A percentile compares a stretch with the other conserved stretches of the same genome.
phyloP scores from a whole-genome alignment of 352 stramenopile genomes.

The Lagenidium giganteum region DNA sequence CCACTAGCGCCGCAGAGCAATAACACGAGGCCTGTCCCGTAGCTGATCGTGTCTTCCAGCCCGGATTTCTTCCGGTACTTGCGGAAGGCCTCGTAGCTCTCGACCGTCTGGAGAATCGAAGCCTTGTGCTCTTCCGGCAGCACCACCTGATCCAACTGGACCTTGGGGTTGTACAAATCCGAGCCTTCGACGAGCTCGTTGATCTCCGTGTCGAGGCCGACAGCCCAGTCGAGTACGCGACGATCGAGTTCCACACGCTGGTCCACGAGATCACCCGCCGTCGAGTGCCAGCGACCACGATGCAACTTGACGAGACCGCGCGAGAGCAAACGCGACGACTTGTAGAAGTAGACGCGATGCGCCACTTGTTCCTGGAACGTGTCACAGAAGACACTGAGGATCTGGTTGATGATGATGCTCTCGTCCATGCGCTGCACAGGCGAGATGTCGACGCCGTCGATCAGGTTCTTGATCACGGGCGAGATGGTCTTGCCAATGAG shows the following conservation, averaged over 20 bases:
- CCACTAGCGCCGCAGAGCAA: slow-evolving; percentile 79
- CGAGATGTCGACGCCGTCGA: slow-evolving; percentile 81
- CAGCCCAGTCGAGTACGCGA: slow-evolving; percentile 82
- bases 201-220: slow-evolving; percentile 86
- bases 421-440: slow-evolving; percentile 86
- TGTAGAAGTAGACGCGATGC: slow-evolving; percentile 87
- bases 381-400: slow-evolving; percentile 85
- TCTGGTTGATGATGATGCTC: slow-evolving; percentile 88
- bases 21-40: slow-evolving; percentile 73
- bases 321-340: slow-evolving; percentile 71
- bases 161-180: slow-evolving; percentile 83
- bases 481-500: slow-evolving; percentile 89
- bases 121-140: slow-evolving; percentile 81
- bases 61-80: slow-evolving; percentile 76
- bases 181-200: slow-evolving; percentile 87
- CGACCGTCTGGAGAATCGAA: slow-evolving; percentile 74
- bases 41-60: slow-evolving; percentile 70
- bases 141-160: slow-evolving; percentile 79
- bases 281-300: slow-evolving; percentile 78
- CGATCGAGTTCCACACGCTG: slow-evolving; percentile 83
- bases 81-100: slow-evolving; percentile 80
- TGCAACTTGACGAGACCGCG: slow-evolving; percentile 79
- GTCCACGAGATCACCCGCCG: slow-evolving; percentile 79
- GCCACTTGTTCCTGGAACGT: slow-evolving; percentile 86
- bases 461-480: slow-evolving; percentile 84